These are phyloP conservation scores for Zygosaccharomyces siamensis DNA, from an alignment of 805 yeast genomes.

Conservation along the genomic window DNA sequence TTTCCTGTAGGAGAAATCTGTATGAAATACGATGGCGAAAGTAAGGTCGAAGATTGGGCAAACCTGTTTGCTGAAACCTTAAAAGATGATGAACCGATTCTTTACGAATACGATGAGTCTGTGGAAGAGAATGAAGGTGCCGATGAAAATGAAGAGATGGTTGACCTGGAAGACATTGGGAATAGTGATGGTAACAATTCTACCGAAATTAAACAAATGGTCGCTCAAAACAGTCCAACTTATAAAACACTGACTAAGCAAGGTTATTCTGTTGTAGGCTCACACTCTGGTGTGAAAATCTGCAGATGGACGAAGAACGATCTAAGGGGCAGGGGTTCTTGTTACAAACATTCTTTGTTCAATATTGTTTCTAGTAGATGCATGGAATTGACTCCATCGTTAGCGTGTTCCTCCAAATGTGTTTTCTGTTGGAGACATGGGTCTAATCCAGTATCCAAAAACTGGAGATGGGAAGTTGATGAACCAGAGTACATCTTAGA, in stretches of 20 bases:
- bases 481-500: slow-evolving; percentile 77
- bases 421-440: slow-evolving; percentile 98
- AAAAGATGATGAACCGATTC: slow-evolving; percentile 65
- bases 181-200: slow-evolving; percentile 30
- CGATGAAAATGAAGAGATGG: slow-evolving; percentile 41
- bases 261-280: slow-evolving; percentile 89
- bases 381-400: slow-evolving; percentile 92
- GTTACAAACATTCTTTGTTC: slow-evolving; percentile 88
- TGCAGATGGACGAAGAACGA: slow-evolving; percentile 97
- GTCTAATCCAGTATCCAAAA: slow-evolving; percentile 92
- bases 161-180: slow-evolving; percentile 90
- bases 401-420: slow-evolving; percentile 92
- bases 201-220: slow-evolving; percentile 68
- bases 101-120: slow-evolving; percentile 54
- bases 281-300: slow-evolving; percentile 91
- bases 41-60: slow-evolving; percentile 62
- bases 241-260: slow-evolving; percentile 84
- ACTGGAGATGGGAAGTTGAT: slow-evolving; percentile 95
- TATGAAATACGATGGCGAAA: slow-evolving; percentile 62
- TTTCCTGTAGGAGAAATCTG: slow-evolving; percentile 83
- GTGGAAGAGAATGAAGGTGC: slow-evolving; percentile 43
- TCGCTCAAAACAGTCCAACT: slow-evolving; percentile 83
- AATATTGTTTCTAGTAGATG: slow-evolving; percentile 88
- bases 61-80: slow-evolving; percentile 54
- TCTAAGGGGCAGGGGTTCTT: slow-evolving; percentile 87